These are phyloP conservation scores for Plasmodiophora brassicae DNA, from an alignment of 208 protist genomes.

Conservation along the genomic window DNA sequence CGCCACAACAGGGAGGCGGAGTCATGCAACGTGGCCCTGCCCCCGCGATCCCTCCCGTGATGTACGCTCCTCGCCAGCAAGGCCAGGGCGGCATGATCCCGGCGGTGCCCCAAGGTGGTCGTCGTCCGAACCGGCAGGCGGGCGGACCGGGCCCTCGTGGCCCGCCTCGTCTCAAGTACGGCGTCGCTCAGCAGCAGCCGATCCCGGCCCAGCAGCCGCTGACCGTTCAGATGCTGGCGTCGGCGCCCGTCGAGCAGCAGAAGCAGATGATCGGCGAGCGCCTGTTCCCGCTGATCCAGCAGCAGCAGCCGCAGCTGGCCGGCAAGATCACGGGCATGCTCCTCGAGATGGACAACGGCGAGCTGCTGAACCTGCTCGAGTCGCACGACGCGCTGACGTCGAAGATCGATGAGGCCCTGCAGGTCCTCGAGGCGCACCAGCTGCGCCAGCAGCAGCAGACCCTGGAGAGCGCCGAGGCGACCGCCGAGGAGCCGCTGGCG, in stretches of 20 bases:
- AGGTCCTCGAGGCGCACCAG: constrained; percentile 81
- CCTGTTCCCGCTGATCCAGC: constrained; percentile 87
- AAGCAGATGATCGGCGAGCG: constrained; percentile 90
- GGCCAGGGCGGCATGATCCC: not conserved
- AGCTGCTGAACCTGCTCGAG: constrained; percentile 90
- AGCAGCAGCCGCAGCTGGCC: constrained; percentile 72
- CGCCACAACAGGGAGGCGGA: not conserved
- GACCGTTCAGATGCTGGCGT: constrained; percentile 50
- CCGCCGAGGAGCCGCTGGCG: too few relatives aligned
- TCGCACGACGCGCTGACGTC: constrained; percentile 72
- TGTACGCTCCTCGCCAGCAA: not conserved
- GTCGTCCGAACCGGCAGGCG: not conserved
- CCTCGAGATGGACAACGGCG: constrained; percentile 90
- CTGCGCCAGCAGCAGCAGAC: not conserved
- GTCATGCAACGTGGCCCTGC: constrained; percentile 33
- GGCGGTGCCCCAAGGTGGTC: not conserved
- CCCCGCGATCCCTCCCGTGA: not conserved
- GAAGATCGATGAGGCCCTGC: constrained; percentile 91
- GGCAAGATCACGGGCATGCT: constrained; percentile 98
- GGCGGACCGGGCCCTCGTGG: not conserved
- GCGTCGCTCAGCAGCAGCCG: not conserved
- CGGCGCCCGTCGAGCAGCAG: constrained; percentile 60
- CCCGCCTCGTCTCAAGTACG: not conserved
- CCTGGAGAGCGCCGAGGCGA: too few relatives aligned
- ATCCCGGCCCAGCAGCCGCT: constrained; percentile 47